A percentile compares a stretch with the other conserved stretches of the same genome.
phyloP scores from a whole-genome alignment of 805 yeast species.

The Candida tammaniensis region DNA sequence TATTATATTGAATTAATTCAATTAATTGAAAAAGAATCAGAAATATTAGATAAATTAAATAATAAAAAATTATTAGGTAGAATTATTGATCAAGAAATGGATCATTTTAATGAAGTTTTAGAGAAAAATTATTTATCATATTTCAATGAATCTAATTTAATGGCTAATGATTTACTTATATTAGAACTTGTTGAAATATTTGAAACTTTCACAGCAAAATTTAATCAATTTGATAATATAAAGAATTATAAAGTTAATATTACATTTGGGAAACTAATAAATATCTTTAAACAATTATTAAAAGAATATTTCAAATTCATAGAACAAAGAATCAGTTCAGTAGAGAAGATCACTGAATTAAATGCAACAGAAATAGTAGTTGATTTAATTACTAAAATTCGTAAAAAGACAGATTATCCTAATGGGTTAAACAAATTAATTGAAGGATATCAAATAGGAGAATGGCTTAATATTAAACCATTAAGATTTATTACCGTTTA shows the following conservation, averaged over 20 bases:
- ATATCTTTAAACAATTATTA: constrained; percentile 33
- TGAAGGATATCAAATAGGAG: constrained; percentile 51
- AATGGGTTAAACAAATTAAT: constrained; percentile 52
- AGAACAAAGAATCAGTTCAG: constrained; percentile 46
- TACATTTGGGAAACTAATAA: constrained; percentile 6
- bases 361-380: constrained; percentile 71
- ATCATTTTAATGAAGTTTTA: constrained; percentile 8
- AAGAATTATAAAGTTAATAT: constrained; percentile 11
- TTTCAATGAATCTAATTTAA: constrained; percentile 13
- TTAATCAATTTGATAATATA: constrained; percentile 10
- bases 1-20: constrained; percentile 53
- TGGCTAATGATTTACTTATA: constrained; percentile 25
- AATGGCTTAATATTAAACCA: constrained; percentile 66
- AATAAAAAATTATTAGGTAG: constrained; percentile 3
- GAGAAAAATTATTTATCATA: constrained; percentile 11
- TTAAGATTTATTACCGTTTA: constrained; percentile 46
- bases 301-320: constrained; percentile 55
- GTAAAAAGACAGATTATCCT: constrained; percentile 61
- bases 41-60: constrained; percentile 39
- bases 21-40: constrained; percentile 48
- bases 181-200: constrained; percentile 48
- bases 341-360: constrained; percentile 54
- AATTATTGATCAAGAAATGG: constrained; percentile 11
- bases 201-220: constrained; percentile 18
- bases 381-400: constrained; percentile 66